These are phyloP conservation scores for Dactylellina parvicollis DNA, from an alignment of 2,329 filamentous ascomycete genomes.

Conservation along the genomic window DNA sequence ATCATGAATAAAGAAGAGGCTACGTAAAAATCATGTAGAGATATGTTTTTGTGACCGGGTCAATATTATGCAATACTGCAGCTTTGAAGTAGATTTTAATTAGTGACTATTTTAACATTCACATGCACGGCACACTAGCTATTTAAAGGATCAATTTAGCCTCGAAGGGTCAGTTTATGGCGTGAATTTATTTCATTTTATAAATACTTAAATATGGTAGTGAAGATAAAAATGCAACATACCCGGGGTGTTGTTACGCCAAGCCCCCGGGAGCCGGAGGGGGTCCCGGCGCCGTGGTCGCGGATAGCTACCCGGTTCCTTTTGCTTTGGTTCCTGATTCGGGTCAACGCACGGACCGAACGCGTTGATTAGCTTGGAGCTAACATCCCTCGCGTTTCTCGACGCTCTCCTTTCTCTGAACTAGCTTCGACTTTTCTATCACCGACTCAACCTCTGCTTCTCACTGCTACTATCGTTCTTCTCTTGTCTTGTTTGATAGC, in stretches of 20 bases:
- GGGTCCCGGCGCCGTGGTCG: not conserved
- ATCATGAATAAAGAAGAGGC: not conserved
- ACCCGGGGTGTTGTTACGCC: not conserved
- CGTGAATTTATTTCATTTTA: not conserved
- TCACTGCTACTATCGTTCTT: conserved; percentile 4
- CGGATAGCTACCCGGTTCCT: not conserved
- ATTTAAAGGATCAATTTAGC: no score
- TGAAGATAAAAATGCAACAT: not conserved
- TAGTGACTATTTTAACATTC: no score
- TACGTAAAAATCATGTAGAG: no score
- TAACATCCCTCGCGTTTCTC: conserved; percentile 29
- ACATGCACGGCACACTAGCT: no score
- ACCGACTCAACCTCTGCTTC: not conserved
- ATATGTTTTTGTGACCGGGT: no score
- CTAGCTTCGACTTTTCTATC: not conserved
- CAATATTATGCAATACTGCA: no score
- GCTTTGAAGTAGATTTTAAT: no score
- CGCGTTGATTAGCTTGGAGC: conserved; percentile 18
- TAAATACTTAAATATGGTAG: not conserved
- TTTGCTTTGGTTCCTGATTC: not conserved
- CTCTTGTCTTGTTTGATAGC: not conserved
- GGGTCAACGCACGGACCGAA: conserved; percentile 1
- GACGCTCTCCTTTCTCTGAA: conserved; percentile 34
- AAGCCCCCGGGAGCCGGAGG: not conserved
- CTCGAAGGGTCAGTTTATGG: no score